These are phyloP conservation scores for Pythium periplocum DNA, from an alignment of 352 stramenopile genomes.

Conservation along the genomic window DNA sequence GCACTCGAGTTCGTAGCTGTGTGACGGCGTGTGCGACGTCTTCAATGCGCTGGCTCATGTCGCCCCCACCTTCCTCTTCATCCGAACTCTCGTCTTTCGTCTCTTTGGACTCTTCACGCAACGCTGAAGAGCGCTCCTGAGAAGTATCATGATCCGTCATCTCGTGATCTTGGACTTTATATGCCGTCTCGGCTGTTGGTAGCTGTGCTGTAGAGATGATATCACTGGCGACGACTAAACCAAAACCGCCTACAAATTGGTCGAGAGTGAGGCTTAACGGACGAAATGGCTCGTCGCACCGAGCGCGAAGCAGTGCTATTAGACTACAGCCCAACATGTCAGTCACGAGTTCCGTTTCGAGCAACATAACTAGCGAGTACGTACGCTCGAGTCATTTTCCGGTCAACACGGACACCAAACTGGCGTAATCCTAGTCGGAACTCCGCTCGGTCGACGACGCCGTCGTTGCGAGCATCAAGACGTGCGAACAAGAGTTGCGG, in stretches of 20 bases:
- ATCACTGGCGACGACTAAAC: conserved; percentile 14
- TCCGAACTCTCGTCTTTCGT: neutral
- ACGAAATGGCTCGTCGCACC: conserved; percentile 25
- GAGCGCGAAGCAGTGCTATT: conserved; percentile 47
- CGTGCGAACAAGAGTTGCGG: conserved; percentile 27
- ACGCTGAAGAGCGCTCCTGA: too few relatives aligned
- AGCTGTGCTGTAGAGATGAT: too few relatives aligned
- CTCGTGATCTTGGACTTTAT: too few relatives aligned
- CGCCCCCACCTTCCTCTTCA: conserved; percentile 4
- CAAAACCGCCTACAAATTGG: conserved; percentile 57
- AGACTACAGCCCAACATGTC: conserved; percentile 20
- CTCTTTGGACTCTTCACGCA: neutral
- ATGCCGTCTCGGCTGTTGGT: too few relatives aligned
- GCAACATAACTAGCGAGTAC: neutral
- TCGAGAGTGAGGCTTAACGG: conserved; percentile 38
- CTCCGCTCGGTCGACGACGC: conserved; percentile 56
- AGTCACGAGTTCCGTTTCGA: too few relatives aligned
- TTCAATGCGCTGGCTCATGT: conserved; percentile 19
- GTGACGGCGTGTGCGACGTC: conserved; percentile 27
- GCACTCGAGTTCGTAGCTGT: conserved; percentile 30
- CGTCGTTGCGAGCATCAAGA: conserved; percentile 45
- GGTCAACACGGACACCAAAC: conserved; percentile 53
- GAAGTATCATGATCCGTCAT: too few relatives aligned
- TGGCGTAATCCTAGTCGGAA: conserved; percentile 40
- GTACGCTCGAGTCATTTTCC: conserved; percentile 57